Base-by-base conservation (phyloP, 306 rosid genomes). In the Alnus rubra region DNA sequence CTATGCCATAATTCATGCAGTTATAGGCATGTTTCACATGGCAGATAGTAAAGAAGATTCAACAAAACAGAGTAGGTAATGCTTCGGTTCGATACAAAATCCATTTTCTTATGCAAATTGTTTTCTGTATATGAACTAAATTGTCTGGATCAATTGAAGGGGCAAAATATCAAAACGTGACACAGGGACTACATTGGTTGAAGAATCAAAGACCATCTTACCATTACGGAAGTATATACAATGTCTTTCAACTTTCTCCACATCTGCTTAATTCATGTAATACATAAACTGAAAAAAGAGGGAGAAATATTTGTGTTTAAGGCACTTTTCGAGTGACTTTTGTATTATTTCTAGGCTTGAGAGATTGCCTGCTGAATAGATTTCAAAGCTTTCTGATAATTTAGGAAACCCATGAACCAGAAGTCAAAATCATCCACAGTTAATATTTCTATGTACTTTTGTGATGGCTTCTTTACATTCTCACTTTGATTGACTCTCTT, bases 331-430 rank as follows among this genome's bases (percentile, higher is more conserved):
- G 14, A 9, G 33, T 58, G 64, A 9, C 64, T 7, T 19, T 0
- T 33, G 30, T 42, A 67, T 15, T 67, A n/a, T 16, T 19, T 39
- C 71, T 39, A 67, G 8, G 49, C 13, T 16, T 67, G 72, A 76
- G 87, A 81, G 52, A 88, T 23, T 23, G 77, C 87, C 52, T 64
- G 74, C 49, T 70, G 79, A 13, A 88, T 75, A 82, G 55, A 35
- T 28, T 76, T 78, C 51, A 78, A 65, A 23, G 88, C 76, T 68
- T 84, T 90, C 75, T 80, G 77, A 74, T 76, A 73, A 30, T 86
- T 87, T 31, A 89, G 74, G 84, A 89, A 84, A 6, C 91, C 90
- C 89, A 86, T 80, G 53, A 89, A 85, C 88, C 93, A 84, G 86
- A 89, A 89, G 35, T 89, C 87, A 31, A 84, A 86, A 45, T 81